Evolutionary conservation across 305 asterid species (phyloP), one percentile per base, ranked within the genome.

Genomic region (Plantago lanceolata): DNA sequence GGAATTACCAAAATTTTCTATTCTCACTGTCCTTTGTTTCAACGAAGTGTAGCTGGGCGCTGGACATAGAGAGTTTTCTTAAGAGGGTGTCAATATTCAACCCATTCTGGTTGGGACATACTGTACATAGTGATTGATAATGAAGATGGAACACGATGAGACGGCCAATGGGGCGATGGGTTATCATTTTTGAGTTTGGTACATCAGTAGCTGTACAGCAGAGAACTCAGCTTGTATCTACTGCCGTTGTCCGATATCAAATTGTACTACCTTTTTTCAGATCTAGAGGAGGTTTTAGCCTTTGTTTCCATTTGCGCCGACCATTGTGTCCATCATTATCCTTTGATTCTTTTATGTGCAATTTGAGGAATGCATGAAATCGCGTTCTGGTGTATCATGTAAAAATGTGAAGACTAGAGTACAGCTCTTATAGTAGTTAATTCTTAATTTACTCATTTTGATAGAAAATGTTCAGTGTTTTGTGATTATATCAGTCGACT

Each of bases 371-470:
- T 76, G 85, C 61, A 76, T 68, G 28, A 26, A 68, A 44, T 33
- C 52, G 79, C 85, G 72, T 80, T 74, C 60, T 72, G 71, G 72
- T 74, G 82, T 76, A 69, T 70, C 77, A 63, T 76, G 78, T 80
- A 80, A 56, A 77, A 74, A 29, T 29, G 45, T 66, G 57, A 40
- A 40, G 16, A 40, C 35, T 17, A 9, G 72, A 64, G 67, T 61
- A 52, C 71, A 59, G 59, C 59, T 54, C 66, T 55, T 44, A 64
- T 68, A 75, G 76, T 68, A 75, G 76, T 64, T 57, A 47, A 47
- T 56, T 68, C 66, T 64, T 57, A 47, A 47, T 56, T 68, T 70
- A 68, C 60, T 62, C 68, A 54, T 73, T 54, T 44, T 60, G 66
- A 58, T 58, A 40, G 24, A 18, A 71, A 51, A 68, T 55, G 75